Base-by-base conservation (phyloP, 1,139 yeast genomes). In the Blastobotrys niveus region DNA sequence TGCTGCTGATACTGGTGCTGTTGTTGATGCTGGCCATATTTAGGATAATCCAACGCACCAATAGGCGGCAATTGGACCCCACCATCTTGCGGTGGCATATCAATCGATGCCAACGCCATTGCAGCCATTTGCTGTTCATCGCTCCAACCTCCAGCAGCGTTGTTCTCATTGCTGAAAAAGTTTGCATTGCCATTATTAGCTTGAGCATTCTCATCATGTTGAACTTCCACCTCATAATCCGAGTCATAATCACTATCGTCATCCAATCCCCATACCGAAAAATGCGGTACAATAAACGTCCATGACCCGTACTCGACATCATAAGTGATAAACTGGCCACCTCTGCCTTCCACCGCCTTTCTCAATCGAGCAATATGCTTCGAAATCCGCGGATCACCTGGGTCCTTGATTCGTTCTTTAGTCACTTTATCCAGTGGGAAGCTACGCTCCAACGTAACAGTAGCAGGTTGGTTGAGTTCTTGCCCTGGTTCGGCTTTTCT, bases 251-350 rank as follows among this genome's bases (percentile, higher is more conserved):
- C 42, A 35, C 76, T 79, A 22, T 79, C 84, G 48, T 82, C 88
- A 18, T 82, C 73, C 38, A 91, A 66, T 3, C 97, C 97, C 96
- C 96, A 91, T 5, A 83, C 76, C 66, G 96, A 87, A 58, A 91
- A 91, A 67, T 91, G 98, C 52, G 83, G 80, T 1, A 91, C 97
- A 55, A 72, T 77, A 63, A 87, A 88, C 0, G 83, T 79, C 88
- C 91, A 88, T 6, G 75, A 65, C 20, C 85, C 85, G n/a, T 78
- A 76, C 19, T 78, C 71, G 1, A 88, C 89, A 56, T 83, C 89
- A 59, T 82, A 88, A 3, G 89, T 80, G 8, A 88, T 70, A 60
- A 82, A 86, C 50, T 82, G 82, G 77, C 83, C 85, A 3, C 91
- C 95, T 40, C 69, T 72, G 51, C 74, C 66, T 37, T 65, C 67